Evolutionary conservation across 2,329 filamentous ascomycete genomes (phyloP).

Genomic region (Fonsecaea pugnacius): DNA sequence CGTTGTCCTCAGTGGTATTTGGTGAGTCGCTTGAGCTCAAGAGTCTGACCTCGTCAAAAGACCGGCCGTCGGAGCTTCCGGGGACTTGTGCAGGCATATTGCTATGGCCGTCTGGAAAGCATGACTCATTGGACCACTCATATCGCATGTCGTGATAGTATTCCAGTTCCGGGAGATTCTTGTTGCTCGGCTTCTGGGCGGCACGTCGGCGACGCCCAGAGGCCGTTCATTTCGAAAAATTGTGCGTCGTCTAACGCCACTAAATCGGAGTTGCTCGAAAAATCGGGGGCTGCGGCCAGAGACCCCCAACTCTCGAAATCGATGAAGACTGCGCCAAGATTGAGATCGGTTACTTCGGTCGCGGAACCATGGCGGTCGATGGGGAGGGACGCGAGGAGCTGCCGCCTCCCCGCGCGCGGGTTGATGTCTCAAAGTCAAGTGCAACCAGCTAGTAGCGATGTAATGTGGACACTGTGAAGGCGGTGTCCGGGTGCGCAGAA

Average conservation of each 20-base stretch:
- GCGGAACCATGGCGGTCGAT: conserved; percentile 11
- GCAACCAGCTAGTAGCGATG: neutral
- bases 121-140: neutral
- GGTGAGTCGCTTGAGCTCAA: neutral
- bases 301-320: neutral
- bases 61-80: neutral
- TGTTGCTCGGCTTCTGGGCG: neutral
- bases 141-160: neutral
- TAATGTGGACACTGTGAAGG: neutral
- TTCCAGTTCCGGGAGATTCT: neutral
- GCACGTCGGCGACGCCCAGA: neutral
- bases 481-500: neutral
- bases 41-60: neutral
- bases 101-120: neutral
- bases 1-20: neutral
- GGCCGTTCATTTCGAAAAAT: neutral
- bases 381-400: conserved; percentile 7
- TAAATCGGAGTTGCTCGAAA: neutral
- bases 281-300: neutral
- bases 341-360: conserved; percentile 6
- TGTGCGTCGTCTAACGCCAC: neutral
- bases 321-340: conserved; percentile 9
- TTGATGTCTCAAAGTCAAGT: neutral
- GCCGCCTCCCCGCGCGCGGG: conserved; percentile 17
- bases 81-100: neutral